Conservation (phyloP, 2,329 filamentous ascomycete species). For the Drechslera avenae region DNA sequence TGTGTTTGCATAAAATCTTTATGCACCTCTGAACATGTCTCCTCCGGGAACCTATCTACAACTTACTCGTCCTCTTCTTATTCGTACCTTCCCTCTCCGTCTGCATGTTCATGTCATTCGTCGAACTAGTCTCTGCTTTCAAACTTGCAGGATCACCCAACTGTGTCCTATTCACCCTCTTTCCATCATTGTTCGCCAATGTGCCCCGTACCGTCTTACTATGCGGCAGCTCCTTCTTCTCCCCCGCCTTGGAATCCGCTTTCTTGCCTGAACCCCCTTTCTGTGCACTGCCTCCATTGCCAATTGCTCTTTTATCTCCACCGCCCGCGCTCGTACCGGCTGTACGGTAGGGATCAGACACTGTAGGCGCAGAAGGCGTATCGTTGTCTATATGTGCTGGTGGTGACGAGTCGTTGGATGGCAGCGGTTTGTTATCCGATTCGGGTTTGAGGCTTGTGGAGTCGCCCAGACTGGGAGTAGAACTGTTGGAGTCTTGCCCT, state of each 20-base stretch:
- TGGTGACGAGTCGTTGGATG: constrained; percentile 19
- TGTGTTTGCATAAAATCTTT: neutral
- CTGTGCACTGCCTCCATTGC: constrained; percentile 4
- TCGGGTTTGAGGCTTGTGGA: constrained; percentile 31
- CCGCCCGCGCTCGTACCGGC: constrained; percentile 1
- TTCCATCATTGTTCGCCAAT: constrained; percentile 25
- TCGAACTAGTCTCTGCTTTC: constrained; percentile 36
- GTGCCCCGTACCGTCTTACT: constrained; percentile 36
- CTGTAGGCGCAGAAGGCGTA: constrained; percentile 2
- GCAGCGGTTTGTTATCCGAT: constrained; percentile 19
- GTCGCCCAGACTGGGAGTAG: constrained; percentile 30
- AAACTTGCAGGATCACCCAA: constrained; percentile 39
- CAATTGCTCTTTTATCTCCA: constrained; percentile 6
- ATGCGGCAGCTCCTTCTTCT: constrained; percentile 26
- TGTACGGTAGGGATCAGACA: constrained; percentile 13
- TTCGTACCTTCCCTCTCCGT: constrained; percentile 28
- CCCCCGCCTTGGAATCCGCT: too few relatives aligned
- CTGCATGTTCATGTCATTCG: constrained; percentile 18
- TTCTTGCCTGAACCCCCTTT: neutral
- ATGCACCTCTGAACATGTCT: neutral
- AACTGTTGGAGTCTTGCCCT: constrained; percentile 20
- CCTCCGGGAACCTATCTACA: constrained; percentile 8
- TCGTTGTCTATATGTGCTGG: constrained; percentile 11
- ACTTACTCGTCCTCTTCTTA: constrained; percentile 24
- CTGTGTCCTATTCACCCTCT: constrained; percentile 31